phyloP scores from a whole-genome alignment of 2,329 filamentous ascomycete species.

The Xylaria sp. region DNA sequence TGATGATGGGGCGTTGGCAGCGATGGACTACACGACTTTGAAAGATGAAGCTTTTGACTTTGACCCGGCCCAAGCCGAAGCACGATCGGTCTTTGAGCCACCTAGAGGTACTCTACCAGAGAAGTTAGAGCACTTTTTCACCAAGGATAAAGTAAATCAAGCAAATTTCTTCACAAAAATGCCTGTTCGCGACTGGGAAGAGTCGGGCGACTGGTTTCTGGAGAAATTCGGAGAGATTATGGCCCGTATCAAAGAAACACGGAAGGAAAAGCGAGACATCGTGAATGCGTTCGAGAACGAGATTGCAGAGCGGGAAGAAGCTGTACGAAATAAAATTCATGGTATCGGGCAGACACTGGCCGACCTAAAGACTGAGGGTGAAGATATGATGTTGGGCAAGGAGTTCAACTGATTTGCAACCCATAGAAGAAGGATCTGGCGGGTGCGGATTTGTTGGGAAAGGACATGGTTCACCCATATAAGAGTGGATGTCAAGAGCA shows the following conservation, averaged over 20 bases:
- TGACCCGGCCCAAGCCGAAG: slow-evolving; percentile 61
- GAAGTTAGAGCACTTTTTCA: slow-evolving; percentile 58
- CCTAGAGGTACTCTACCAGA: slow-evolving; percentile 56
- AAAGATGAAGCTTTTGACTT: slow-evolving; percentile 65
- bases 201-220: slow-evolving; percentile 69
- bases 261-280: slow-evolving; percentile 60
- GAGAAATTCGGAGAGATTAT: slow-evolving; percentile 63
- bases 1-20: slow-evolving; percentile 63
- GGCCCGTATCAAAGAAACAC: slow-evolving; percentile 58
- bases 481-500: slow-evolving; percentile 14
- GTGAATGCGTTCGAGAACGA: slow-evolving; percentile 64
- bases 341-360: slow-evolving; percentile 64
- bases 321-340: slow-evolving; percentile 62
- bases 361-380: slow-evolving; percentile 66
- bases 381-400: slow-evolving; percentile 60
- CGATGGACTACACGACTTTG: slow-evolving; percentile 64
- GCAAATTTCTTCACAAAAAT: slow-evolving; percentile 64
- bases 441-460: slow-evolving; percentile 19
- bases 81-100: slow-evolving; percentile 49
- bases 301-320: slow-evolving; percentile 64
- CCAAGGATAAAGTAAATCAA: slow-evolving; percentile 55
- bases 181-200: slow-evolving; percentile 67
- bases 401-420: slow-evolving; percentile 45
- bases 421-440: slow-evolving; percentile 17
- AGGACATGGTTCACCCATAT: slow-evolving; percentile 17